Evolutionary conservation across 1,284 basidiomycete genomes (phyloP), one percentile per base, ranked within the genome.

Genomic region (Austroboletus niveus): DNA sequence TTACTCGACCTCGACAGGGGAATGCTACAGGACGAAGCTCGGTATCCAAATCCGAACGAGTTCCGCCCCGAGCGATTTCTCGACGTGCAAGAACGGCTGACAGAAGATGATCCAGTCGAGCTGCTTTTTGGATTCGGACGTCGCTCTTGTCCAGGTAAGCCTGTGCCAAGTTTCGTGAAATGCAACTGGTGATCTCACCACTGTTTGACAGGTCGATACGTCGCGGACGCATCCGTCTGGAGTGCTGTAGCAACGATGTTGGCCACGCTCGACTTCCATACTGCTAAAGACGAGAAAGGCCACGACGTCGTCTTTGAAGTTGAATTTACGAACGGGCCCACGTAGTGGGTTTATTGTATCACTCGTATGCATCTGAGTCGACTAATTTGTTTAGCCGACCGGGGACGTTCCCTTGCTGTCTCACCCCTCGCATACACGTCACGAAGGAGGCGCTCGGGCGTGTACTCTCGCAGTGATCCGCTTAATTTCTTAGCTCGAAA

Each of bases 31-130:
- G 51, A 65, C 44, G 51, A 60, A 42, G 17, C 32, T 10, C 49
- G 47, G 24, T 63, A 62, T 20, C 53, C 50, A 1, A 27, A 55
- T 34, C 47, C 54, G 12, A 36, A 60, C 8, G 49, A 17, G n/a
- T 63, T 65, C 45, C 44, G 45, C 6, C 63, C 63, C 0, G 63
- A 65, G 32, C 41, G 59, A 35, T 63, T 63, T 35, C 45, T 63
- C 14, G 45, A 47, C 31, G 45, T 20, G 6, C 17, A 61, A 29
- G 61, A 59, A 1, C 27, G 39, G 24, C n/a, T 62, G 35, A 60
- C 32, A 4, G 38, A 54, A 5, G 53, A 63, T 9, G 43, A 52
- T 24, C 55, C 58, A 1, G 6, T 30, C 7, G 40, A 54, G 1
- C 58, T 48, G 10, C 17, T 46, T 20, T 63, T 65, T 47, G 61